Evolutionary conservation across 495 filamentous ascomycete genomes (phyloP).

Genomic region (Eremomyces bilateralis): DNA sequence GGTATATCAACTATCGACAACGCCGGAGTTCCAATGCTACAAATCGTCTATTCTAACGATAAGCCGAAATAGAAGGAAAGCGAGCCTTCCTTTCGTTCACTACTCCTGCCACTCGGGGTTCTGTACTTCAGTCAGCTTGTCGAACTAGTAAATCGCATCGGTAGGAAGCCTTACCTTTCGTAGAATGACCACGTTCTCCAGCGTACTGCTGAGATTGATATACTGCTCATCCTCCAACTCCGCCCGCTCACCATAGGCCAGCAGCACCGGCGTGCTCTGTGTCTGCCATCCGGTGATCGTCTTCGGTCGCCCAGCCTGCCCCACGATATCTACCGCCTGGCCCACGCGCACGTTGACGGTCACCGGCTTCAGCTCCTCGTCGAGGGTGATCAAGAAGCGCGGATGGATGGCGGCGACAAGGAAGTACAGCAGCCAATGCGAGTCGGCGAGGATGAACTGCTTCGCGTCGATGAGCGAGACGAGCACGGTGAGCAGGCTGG

Average conservation of each 20-base stretch:
- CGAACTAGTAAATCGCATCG: not conserved
- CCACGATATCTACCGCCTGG: conserved; percentile 94
- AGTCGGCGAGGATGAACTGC: conserved; percentile 71
- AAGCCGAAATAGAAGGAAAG: too few relatives aligned
- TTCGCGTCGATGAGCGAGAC: conserved; percentile 87
- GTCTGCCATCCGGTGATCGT: conserved; percentile 99
- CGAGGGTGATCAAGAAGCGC: conserved; percentile 83
- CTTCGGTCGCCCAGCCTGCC: conserved; percentile 90
- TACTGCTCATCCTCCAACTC: conserved; percentile 98
- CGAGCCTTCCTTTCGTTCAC: not conserved
- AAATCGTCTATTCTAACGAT: too few relatives aligned
- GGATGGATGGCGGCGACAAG: conserved; percentile 95
- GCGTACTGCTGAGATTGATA: conserved; percentile 64
- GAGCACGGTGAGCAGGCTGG: conserved; percentile 73
- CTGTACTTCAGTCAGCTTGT: not conserved
- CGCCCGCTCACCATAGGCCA: conserved; percentile 82
- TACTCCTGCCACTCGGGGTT: conserved; percentile 1
- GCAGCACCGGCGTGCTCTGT: conserved; percentile 86
- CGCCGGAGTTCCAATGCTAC: too few relatives aligned
- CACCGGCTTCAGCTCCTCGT: conserved; percentile 82
- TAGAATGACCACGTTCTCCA: conserved; percentile 91
- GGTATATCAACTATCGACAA: too few relatives aligned
- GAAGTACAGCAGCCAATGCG: conserved; percentile 94
- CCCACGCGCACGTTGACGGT: conserved; percentile 93
- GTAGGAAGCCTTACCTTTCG: conserved; percentile 52